Conservation (phyloP, 2,329 filamentous ascomycete species). For the Cladobotryum mycophilum region DNA sequence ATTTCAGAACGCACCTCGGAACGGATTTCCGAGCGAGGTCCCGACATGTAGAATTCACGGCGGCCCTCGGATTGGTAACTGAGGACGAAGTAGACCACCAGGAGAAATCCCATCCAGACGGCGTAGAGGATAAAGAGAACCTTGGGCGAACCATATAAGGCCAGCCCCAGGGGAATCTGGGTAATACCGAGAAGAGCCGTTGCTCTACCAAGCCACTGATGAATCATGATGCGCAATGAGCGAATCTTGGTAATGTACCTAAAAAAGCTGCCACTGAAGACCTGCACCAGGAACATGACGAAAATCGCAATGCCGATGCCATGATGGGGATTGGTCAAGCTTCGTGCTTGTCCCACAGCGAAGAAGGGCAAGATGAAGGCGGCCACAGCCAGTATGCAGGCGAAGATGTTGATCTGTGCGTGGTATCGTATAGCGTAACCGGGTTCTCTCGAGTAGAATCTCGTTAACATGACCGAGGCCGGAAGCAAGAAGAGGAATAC, state of each 20-base stretch:
- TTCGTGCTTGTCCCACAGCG: conserved; percentile 66
- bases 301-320: conserved; percentile 78
- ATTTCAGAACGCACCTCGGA: neutral
- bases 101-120: conserved; percentile 65
- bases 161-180: conserved; percentile 83
- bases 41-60: conserved; percentile 49
- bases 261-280: conserved; percentile 62
- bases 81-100: conserved; percentile 73
- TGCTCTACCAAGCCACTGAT: conserved; percentile 79
- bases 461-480: conserved; percentile 63
- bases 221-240: conserved; percentile 56
- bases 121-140: conserved; percentile 81
- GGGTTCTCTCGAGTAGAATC: conserved; percentile 60
- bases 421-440: conserved; percentile 61
- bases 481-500: conserved; percentile 71
- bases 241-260: conserved; percentile 43
- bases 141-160: conserved; percentile 85
- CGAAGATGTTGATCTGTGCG: conserved; percentile 66
- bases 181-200: conserved; percentile 76
- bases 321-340: conserved; percentile 75
- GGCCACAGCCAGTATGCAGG: conserved; percentile 60
- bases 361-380: conserved; percentile 71
- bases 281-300: conserved; percentile 63
- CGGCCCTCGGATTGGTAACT: conserved; percentile 60
- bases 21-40: conserved; percentile 16